phyloP scores from a whole-genome alignment of 2,329 filamentous ascomycete genomes.

The Neurospora sp. region DNA sequence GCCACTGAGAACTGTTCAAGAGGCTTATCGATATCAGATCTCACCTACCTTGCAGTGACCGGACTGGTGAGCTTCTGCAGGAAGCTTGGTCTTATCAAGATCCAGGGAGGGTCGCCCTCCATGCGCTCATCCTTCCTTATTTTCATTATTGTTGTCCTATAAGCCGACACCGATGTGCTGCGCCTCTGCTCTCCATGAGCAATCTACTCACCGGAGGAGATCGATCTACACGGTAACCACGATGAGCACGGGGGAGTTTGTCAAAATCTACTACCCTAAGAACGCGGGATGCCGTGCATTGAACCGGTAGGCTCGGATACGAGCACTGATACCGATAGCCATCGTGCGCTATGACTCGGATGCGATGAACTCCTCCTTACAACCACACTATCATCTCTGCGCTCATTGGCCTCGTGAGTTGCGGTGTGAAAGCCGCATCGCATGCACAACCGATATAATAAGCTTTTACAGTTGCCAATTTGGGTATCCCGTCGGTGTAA shows the following conservation, averaged over 20 bases:
- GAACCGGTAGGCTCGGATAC: not conserved
- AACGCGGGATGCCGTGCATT: not conserved
- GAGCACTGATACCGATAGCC: not conserved
- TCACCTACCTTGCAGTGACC: not conserved
- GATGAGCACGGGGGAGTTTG: not conserved
- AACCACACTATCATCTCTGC: not conserved
- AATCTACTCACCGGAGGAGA: not conserved
- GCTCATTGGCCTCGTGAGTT: not conserved
- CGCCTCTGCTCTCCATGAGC: not conserved
- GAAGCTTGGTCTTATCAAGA: not conserved
- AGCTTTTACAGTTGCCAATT: not conserved
- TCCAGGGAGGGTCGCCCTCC: not conserved
- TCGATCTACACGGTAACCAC: not conserved
- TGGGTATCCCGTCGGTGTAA: not conserved
- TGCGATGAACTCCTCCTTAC: not conserved
- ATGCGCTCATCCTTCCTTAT: not conserved
- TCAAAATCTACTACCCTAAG: not conserved
- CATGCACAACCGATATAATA: not conserved
- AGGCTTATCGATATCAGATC: not conserved
- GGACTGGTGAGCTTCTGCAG: not conserved
- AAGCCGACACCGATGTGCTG: not conserved
- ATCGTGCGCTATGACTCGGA: not conserved
- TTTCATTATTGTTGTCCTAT: not conserved
- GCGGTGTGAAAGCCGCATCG: not conserved
- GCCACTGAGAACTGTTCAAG: not conserved